phyloP scores from a whole-genome alignment of 768 basidiomycete genomes.

The Cyclocybe cylindracea region DNA sequence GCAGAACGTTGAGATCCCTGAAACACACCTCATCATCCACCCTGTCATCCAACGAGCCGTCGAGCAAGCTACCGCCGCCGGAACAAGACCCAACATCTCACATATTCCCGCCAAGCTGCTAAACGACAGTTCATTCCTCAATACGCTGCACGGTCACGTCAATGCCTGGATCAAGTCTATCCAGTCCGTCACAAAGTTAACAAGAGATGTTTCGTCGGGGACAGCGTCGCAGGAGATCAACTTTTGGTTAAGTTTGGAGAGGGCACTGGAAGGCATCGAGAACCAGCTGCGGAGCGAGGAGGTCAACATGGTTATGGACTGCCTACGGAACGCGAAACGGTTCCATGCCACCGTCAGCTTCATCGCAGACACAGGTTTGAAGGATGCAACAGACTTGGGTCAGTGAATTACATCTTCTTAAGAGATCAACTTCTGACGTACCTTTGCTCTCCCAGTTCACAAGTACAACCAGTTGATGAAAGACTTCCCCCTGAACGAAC shows the following conservation, averaged over 20 bases:
- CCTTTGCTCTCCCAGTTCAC: conserved; percentile 59
- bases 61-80: conserved; percentile 63
- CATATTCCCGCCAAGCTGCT: conserved; percentile 74
- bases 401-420: conserved; percentile 24
- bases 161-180: conserved; percentile 99
- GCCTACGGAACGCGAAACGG: conserved; percentile 92
- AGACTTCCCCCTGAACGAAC: conserved; percentile 96
- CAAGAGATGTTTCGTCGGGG: conserved; percentile 88
- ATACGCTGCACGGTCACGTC: conserved; percentile 89
- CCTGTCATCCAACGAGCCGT: conserved; percentile 87
- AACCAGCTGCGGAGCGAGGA: conserved; percentile 89
- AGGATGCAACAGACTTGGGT: conserved; percentile 90
- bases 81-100: conserved; percentile 70
- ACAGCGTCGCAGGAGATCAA: conserved; percentile 99
- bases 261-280: conserved; percentile 92
- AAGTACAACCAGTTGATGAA: conserved; percentile 99
- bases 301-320: conserved; percentile 91
- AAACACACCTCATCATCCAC: conserved; percentile 91
- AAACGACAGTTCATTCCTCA: conserved; percentile 89
- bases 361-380: conserved; percentile 95
- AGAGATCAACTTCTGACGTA: not conserved
- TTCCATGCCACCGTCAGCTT: conserved; percentile 98
- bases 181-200: conserved; percentile 95
- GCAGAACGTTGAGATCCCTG: conserved; percentile 99
- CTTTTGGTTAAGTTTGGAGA: conserved; percentile 95